Evolutionary conservation across 139 green algal species (phyloP).

Genomic region (Tetradesmus obliquus): DNA sequence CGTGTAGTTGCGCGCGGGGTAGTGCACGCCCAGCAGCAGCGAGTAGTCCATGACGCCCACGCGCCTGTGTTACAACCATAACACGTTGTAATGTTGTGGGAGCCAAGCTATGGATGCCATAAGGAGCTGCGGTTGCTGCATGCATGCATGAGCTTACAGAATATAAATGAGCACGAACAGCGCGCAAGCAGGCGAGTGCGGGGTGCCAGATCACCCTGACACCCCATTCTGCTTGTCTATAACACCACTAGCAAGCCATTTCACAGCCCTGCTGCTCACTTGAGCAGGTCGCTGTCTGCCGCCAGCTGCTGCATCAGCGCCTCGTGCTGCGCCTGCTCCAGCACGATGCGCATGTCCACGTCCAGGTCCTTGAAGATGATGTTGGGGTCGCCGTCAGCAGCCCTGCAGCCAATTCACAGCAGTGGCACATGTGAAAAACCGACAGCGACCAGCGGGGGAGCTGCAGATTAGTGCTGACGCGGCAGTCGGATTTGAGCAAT

Average conservation of each 20-base stretch:
- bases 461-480: too few relatives aligned
- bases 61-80: slow-evolving; percentile 55
- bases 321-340: slow-evolving; percentile 50
- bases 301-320: slow-evolving; percentile 67
- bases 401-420: background rate
- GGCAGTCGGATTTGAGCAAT: too few relatives aligned
- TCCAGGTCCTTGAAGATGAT: slow-evolving; percentile 88
- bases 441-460: too few relatives aligned
- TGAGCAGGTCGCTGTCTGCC: slow-evolving; percentile 68
- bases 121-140: too few relatives aligned
- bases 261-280: background rate
- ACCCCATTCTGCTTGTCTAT: too few relatives aligned
- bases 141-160: background rate
- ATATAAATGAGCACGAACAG: background rate
- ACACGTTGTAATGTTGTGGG: too few relatives aligned
- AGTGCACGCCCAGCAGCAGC: slow-evolving; percentile 93
- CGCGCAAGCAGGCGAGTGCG: too few relatives aligned
- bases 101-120: too few relatives aligned
- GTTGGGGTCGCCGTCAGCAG: slow-evolving; percentile 43
- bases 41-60: slow-evolving; percentile 95
- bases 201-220: too few relatives aligned
- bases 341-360: slow-evolving; percentile 72
- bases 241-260: too few relatives aligned
- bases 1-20: slow-evolving; percentile 18
- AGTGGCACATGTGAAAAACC: too few relatives aligned